phyloP scores from a whole-genome alignment of 1,284 basidiomycete species.

The Apiotrichum siamense region DNA sequence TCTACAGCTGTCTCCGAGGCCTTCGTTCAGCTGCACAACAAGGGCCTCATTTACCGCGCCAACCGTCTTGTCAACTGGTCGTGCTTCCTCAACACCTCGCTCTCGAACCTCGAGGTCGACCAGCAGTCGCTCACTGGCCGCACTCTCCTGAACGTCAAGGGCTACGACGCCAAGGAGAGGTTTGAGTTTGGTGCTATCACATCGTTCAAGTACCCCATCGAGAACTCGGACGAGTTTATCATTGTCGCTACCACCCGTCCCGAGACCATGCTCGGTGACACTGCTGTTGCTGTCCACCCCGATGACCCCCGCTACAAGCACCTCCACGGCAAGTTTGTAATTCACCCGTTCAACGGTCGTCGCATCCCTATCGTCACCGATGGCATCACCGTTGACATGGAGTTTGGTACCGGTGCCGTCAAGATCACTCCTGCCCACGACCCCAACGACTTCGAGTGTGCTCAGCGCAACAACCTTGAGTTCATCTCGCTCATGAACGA shows the following conservation, averaged over 20 bases:
- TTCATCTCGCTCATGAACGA: slow-evolving; percentile 97
- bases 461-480: slow-evolving; percentile 76
- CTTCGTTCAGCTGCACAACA: slow-evolving; percentile 87
- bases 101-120: slow-evolving; percentile 97
- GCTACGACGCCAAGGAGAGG: slow-evolving; percentile 87
- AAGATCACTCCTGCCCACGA: slow-evolving; percentile 99
- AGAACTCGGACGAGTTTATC: slow-evolving; percentile 75
- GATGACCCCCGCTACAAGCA: slow-evolving; percentile 92
- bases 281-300: slow-evolving; percentile 94
- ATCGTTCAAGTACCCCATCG: slow-evolving; percentile 88
- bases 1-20: slow-evolving; percentile 86
- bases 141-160: slow-evolving; percentile 83
- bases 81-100: slow-evolving; percentile 87
- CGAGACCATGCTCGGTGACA: slow-evolving; percentile 98
- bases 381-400: slow-evolving; percentile 81
- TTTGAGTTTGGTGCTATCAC: slow-evolving; percentile 98
- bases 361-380: slow-evolving; percentile 87
- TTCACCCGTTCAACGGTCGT: slow-evolving; percentile 85
- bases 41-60: slow-evolving; percentile 90
- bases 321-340: slow-evolving; percentile 86
- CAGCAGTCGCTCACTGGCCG: slow-evolving; percentile 86
- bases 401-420: slow-evolving; percentile 96
- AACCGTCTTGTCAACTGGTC: slow-evolving; percentile 99
- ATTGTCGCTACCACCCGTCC: slow-evolving; percentile 96
- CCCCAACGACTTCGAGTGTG: slow-evolving; percentile 95